phyloP scores from a whole-genome alignment of 2,329 filamentous ascomycete genomes.

The Furcasterigmium furcatum region DNA sequence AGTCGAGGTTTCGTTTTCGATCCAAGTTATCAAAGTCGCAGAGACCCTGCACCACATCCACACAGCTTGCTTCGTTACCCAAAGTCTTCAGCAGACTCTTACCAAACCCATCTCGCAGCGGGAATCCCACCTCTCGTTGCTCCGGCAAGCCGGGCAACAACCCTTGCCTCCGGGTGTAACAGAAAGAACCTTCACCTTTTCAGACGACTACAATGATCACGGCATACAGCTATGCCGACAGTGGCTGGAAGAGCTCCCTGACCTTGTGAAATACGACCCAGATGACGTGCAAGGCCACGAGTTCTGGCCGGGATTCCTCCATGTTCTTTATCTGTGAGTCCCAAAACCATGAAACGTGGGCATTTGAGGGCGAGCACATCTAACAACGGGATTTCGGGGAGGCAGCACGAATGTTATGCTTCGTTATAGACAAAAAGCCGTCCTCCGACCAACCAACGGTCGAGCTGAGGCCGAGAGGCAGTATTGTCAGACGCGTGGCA shows the following conservation, averaged over 20 bases:
- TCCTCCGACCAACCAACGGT: slow-evolving; percentile 3
- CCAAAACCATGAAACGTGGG: no score
- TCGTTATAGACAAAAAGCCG: slow-evolving; percentile 10
- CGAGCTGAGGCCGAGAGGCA: slow-evolving; percentile 3
- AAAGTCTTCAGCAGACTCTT: background rate
- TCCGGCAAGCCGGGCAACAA: background rate
- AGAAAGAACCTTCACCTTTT: background rate
- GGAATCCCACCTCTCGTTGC: background rate
- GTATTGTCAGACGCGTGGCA: slow-evolving; percentile 7
- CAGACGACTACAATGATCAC: background rate
- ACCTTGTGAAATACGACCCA: background rate
- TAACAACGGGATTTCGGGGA: no score
- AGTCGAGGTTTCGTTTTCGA: slow-evolving; percentile 4
- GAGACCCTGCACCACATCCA: slow-evolving; percentile 3
- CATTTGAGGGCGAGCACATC: no score
- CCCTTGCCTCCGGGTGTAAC: background rate
- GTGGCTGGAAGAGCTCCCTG: background rate
- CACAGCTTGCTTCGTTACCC: background rate
- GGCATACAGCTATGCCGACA: background rate
- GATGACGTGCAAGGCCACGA: slow-evolving; percentile 1
- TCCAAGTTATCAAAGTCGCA: background rate
- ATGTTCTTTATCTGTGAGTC: slow-evolving; percentile 4
- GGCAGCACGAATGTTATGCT: slow-evolving; percentile 11
- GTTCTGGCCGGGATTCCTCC: slow-evolving; percentile 6
- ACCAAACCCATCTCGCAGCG: background rate